Evolutionary conservation across 2,329 filamentous ascomycete species (phyloP).

Genomic region (Shiraia sp.): DNA sequence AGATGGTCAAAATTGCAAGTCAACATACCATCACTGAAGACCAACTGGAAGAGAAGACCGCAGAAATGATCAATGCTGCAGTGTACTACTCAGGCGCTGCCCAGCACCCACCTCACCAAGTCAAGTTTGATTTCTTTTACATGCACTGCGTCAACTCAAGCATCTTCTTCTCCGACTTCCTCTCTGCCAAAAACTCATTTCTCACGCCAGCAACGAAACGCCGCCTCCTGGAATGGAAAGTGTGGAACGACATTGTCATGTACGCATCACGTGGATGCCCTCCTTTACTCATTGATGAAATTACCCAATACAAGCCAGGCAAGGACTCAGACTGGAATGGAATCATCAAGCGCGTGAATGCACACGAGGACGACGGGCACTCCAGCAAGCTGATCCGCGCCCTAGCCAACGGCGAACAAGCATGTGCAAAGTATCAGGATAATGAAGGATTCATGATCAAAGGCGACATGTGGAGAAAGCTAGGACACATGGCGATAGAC

Average conservation of each 20-base stretch:
- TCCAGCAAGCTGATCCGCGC: constrained; percentile 74
- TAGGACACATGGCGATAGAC: constrained; percentile 66
- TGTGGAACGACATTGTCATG: constrained; percentile 71
- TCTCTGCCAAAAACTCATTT: constrained; percentile 58
- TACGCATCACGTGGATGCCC: constrained; percentile 73
- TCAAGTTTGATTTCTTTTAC: constrained; percentile 79
- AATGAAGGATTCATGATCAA: constrained; percentile 55
- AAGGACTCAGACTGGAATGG: constrained; percentile 44
- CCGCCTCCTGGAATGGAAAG: constrained; percentile 81
- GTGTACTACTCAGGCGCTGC: constrained; percentile 65
- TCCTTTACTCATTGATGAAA: constrained; percentile 60
- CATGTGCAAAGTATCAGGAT: constrained; percentile 52
- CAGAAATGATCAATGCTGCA: constrained; percentile 72
- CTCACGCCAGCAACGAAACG: constrained; percentile 64
- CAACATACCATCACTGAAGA: constrained; percentile 59
- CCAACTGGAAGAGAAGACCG: constrained; percentile 61
- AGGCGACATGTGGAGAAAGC: constrained; percentile 62
- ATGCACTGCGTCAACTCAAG: constrained; percentile 79
- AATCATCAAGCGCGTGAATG: constrained; percentile 52
- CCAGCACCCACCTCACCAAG: constrained; percentile 57
- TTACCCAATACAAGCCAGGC: constrained; percentile 63
- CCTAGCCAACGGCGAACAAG: constrained; percentile 64
- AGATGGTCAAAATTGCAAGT: constrained; percentile 65
- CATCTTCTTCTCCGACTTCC: constrained; percentile 72
- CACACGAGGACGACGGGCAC: constrained; percentile 76